Evolutionary conservation across 2,329 filamentous ascomycete genomes (phyloP), one percentile per base, ranked within the genome.

Genomic region (Plenodomus lindquistii): DNA sequence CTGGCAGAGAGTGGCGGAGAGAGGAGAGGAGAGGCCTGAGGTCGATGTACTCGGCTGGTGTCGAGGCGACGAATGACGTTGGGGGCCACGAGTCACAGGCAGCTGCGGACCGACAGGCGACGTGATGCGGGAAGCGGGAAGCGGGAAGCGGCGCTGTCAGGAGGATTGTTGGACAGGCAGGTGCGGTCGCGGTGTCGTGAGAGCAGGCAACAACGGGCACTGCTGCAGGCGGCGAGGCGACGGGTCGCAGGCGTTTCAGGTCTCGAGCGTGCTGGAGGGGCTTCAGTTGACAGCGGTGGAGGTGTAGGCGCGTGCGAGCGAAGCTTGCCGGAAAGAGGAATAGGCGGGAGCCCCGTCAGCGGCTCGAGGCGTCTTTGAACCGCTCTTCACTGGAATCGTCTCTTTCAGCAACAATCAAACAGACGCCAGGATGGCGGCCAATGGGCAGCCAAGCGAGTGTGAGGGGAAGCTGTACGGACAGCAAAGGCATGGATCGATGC

Each of bases 301-400:
- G 56, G 50, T 44, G 49, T 53, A 48, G 60, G 67, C 60, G 65
- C 57, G 60, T 66, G 65, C 57, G 61, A 58, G 59, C 52, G 40
- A 62, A 59, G 61, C 67, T 65, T 68, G 62, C 57, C 62, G 55
- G 55, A 46, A 62, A 52, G 47, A 55, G 57, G 55, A 51, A 57
- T 57, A 59, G 55, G 50, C 54, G 31, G 40, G 42, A 31, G 11
- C 27, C 27, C 44, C 48, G 35, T 42, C 52, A 35, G 50, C 47
- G 53, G 50, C 42, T 54, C 44, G 49, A 54, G 41, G 49, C 45
- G 21, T 42, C 40, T 37, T 52, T 21, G 46, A 48, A 50, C 49
- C 44, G 49, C 36, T 31, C 43, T 44, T 37, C 22, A 21, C 48
- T 40, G 40, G 41, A 40, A 44, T 48, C 37, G 48, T 35, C 44